Evolutionary conservation across 257 asterid species (phyloP), one percentile per base, ranked within the genome.

Genomic region (Verbena officinalis): DNA sequence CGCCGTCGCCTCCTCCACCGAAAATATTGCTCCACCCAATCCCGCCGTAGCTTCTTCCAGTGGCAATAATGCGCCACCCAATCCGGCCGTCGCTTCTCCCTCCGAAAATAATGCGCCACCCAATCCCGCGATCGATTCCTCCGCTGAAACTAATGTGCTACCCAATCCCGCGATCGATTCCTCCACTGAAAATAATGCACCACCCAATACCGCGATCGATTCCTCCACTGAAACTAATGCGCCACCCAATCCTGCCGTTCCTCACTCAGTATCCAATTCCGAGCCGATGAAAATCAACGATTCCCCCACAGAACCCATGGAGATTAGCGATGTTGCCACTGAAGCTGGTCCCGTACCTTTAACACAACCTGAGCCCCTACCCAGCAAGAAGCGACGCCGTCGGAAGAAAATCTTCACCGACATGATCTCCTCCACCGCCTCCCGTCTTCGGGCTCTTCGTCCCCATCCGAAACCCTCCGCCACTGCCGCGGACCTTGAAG

Each of bases 391-490:
- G 52, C 84, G 99, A 10, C 97, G 99, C 68, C 99, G 99, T 61
- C 87, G 97, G 30, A 90, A 88, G 84, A 86, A 83, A 68, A 79
- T 90, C 65, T 93, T 79, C 84, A 86, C 97, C 1, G 97, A 93
- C 68, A 83, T 87, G 89, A 85, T 93, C 50, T 82, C 96, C 9
- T 55, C 95, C 20, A 80, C 90, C 50, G 84, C 81, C 39, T 74
- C 95, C 22, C 88, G 97, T 30, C 77, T 82, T 55, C 99, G 99
- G 27, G 83, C 81, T 48, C 91, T 88, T 58, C 96, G 99, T 39
- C 82, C 96, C 21, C 82, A 87, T 57, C 78, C 84, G 5, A 90
- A 85, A 51, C 87, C 94, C 69, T 56, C 96, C 53, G 31, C 88
- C 36, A 31, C 88, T 52, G 82, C 69, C 54, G 78, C 70, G 11